Evolutionary conservation across 2,329 filamentous ascomycete species (phyloP).

Genomic region (Daldinia eschscholtzii): DNA sequence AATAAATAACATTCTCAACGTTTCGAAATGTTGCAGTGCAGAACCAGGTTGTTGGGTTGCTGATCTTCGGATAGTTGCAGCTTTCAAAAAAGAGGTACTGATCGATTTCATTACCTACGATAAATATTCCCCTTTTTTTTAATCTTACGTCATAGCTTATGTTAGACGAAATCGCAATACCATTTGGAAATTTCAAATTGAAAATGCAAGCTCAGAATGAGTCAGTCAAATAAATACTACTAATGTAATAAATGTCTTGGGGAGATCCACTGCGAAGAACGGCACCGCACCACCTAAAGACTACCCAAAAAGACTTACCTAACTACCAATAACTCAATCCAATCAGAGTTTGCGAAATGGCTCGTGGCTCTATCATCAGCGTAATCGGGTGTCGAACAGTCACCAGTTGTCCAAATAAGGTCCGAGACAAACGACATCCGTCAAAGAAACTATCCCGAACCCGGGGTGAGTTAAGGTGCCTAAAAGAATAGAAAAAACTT

Average conservation of each 20-base stretch:
- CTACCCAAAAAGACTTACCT: not conserved
- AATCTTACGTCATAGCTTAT: constrained; percentile 11
- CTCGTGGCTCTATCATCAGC: constrained; percentile 32
- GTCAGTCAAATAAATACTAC: constrained; percentile 25
- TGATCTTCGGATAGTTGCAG: constrained; percentile 26
- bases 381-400: constrained; percentile 35
- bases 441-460: constrained; percentile 13
- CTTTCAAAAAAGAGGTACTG: constrained; percentile 2
- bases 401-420: constrained; percentile 24
- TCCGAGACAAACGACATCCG: constrained; percentile 23
- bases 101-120: not conserved
- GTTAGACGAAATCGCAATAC: constrained; percentile 18
- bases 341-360: constrained; percentile 32
- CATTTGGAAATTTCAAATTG: not conserved
- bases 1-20: constrained; percentile 15
- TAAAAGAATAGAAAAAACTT: constrained; percentile 17
- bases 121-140: constrained; percentile 14
- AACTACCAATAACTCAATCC: constrained; percentile 22
- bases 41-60: constrained; percentile 26
- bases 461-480: not conserved
- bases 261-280: constrained; percentile 25
- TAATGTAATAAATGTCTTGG: not conserved
- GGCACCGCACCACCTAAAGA: constrained; percentile 10
- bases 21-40: constrained; percentile 15
- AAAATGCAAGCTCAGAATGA: constrained; percentile 15